These are phyloP conservation scores for Hebeloma cylindrosporum DNA, from an alignment of 768 basidiomycete species.

Conservation along the genomic window DNA sequence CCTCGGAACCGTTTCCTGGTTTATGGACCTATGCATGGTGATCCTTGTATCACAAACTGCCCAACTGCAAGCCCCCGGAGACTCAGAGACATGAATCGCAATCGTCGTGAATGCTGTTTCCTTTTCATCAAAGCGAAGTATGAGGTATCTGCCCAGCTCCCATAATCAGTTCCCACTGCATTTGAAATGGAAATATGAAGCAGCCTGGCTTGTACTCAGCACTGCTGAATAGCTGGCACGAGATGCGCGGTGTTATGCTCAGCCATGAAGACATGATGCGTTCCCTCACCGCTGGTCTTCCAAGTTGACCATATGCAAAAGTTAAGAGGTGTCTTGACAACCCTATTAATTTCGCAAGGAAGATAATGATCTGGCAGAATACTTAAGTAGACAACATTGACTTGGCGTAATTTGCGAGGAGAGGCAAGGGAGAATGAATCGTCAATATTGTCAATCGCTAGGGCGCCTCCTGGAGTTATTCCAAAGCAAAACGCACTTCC, in stretches of 20 bases:
- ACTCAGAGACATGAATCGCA: too few species aligned
- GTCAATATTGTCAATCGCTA: background rate
- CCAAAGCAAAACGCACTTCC: slow-evolving; percentile 8
- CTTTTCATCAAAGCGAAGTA: too few species aligned
- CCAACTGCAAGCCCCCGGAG: too few species aligned
- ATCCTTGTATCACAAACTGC: too few species aligned
- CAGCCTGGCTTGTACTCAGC: slow-evolving; percentile 33
- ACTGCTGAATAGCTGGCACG: slow-evolving; percentile 36
- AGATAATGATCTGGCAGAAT: slow-evolving; percentile 11
- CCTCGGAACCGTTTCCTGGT: background rate
- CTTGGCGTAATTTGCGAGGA: slow-evolving; percentile 11
- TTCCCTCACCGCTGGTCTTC: slow-evolving; percentile 36
- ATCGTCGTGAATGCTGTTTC: too few species aligned
- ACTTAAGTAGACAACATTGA: background rate
- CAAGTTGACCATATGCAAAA: slow-evolving; percentile 47
- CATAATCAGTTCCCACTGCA: too few species aligned
- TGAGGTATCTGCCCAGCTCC: too few species aligned
- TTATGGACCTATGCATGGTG: too few species aligned
- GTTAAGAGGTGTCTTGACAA: slow-evolving; percentile 39
- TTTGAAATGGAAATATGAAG: too few species aligned
- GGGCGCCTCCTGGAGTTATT: too few species aligned
- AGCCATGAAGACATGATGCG: slow-evolving; percentile 42
- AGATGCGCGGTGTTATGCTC: slow-evolving; percentile 41
- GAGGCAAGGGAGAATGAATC: background rate
- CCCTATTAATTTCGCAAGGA: slow-evolving; percentile 44